Base-by-base conservation (phyloP, 2,329 filamentous ascomycete genomes). In the Endoconidiophora laricicola region DNA sequence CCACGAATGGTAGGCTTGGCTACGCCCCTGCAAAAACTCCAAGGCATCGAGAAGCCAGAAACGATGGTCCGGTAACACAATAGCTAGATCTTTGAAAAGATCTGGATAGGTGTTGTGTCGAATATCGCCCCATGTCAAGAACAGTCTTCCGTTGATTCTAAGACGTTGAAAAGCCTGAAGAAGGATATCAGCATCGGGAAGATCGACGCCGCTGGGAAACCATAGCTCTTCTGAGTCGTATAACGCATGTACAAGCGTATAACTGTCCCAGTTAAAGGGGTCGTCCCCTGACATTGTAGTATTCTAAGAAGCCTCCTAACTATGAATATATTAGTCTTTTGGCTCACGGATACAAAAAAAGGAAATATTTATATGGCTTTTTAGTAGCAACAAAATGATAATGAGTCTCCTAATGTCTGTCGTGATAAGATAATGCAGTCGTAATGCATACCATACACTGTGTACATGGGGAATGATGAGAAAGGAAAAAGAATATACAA, bases 191-290 rank as follows among this genome's bases (percentile, higher is more conserved):
- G n/a, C 18, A 22, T 38, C 24, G 14, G 52, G 44, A 29, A 53
- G n/a, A 10, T 53, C 38, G 58, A 58, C 0, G 71, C 59, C 62
- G 44, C 63, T 63, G 49, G 60, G 59, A 39, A 56, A 56, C 72
- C 73, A 76, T 7, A 74, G 70, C 44, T 67, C 66, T 3, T 67
- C 59, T 2, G 66, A 58, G 20, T 72, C 68, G 59, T 80, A 86
- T 3, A 93, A 68, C 58, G 81, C 78, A 14, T 69, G 61, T 7
- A 83, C 72, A 9, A 93, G 76, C 36, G 78, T 71, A 37, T 82
- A 76, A 29, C 79, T 69, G 36, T 73, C 72, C 86, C 86, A 94
- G 49, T 72, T 59, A 62, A 79, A 82, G n/a, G 86, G 86, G 63
- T 94, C 85, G n/a, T 44, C 43, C 26, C 29, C 29, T 33, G 29